Base-by-base conservation (phyloP, 805 yeast genomes). In the Suhomyces sp. region DNA sequence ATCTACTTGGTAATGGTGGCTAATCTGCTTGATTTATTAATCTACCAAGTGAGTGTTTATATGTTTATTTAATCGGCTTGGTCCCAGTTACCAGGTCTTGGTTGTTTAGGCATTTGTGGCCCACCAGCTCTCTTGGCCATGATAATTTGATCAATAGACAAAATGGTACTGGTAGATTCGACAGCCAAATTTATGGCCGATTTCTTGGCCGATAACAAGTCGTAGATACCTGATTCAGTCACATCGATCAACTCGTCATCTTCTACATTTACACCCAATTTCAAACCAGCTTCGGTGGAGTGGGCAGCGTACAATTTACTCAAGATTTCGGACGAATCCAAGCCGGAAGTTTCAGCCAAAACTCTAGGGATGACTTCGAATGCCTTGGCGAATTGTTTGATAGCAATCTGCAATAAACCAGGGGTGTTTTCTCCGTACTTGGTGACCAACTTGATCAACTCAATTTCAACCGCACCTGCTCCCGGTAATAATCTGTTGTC, bases 121-220 rank as follows among this genome's bases (percentile, higher is more conserved):
- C 99, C 99, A 58, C 99, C 99, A 2, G 98, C 97, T 68, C 97
- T 84, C 82, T 93, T 93, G 44, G 99, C 98, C 94, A 93, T 94
- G 67, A 93, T 94, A 63, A 93, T 93, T 79, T 93, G 98, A 69
- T 94, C 98, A 47, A 94, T 94, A 22, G 96, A 85, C 57, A 92
- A 78, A 49, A 92, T 86, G 4, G 98, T 94, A 56, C 80, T 82
- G 12, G 97, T 96, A 46, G 97, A 97, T 59, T 94, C 98, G 3
- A 97, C 91, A 15, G 99, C 98, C 57, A 94, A 86, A 61, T 85
- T 83, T 59, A 94, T 86, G 45, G 97, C 99, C 56, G 89, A 87
- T 62, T 79, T 81, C 77, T 94, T 93, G 43, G 92, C 80, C 20
- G 88, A 76, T 57, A 87, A 79, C 56, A 93, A 80, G 68, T 93